Base-by-base conservation (phyloP, 1,284 basidiomycete genomes). In the Moesziomyces globuligerus region DNA sequence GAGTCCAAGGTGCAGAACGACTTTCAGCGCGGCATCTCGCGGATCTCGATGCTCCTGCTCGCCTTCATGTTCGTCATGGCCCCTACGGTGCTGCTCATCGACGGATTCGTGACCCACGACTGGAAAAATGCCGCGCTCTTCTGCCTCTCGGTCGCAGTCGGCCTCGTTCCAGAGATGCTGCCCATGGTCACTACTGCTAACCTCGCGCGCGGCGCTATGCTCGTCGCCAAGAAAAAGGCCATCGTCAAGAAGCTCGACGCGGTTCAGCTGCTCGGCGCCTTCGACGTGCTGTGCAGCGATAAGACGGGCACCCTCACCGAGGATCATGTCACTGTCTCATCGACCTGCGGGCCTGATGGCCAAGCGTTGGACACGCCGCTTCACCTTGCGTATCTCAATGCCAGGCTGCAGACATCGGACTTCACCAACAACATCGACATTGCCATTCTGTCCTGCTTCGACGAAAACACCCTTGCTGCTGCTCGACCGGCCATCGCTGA, bases 31-130 rank as follows among this genome's bases (percentile, higher is more conserved):
- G 45, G 45, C 24, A 34, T 47, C 34, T 47, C 45, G 20, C 29
- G 24, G 32, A 47, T 47, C 21, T 47, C 45, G 29, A 47, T 47
- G 45, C 45, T 47, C 20, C 45, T 47, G 8, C 45, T 47, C 9
- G 45, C 45, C n/a, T 47, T 47, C 45, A 47, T 47, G 45, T 47
- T 47, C 28, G 20, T 47, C 45, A 47, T 47, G 45, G 45, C 45
- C 9, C 45, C 45, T 11, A 47, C 45, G 32, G 45, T 47, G 15
- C 23, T 47, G 20, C 17, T 47, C 32, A 47, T 47, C 20, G 45
- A 47, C 23, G 45, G 45, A n/a, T 47, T 47, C 21, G 45, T 47
- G 21, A 36, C 45, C 32, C 36, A 47, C 32, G 45, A 47, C 45
- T 47, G 45, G 45, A 47, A 47, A 21, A 47, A 47, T 21, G 45